Evolutionary conservation across 2,329 filamentous ascomycete genomes (phyloP).

Genomic region (Hypocreales sp.): DNA sequence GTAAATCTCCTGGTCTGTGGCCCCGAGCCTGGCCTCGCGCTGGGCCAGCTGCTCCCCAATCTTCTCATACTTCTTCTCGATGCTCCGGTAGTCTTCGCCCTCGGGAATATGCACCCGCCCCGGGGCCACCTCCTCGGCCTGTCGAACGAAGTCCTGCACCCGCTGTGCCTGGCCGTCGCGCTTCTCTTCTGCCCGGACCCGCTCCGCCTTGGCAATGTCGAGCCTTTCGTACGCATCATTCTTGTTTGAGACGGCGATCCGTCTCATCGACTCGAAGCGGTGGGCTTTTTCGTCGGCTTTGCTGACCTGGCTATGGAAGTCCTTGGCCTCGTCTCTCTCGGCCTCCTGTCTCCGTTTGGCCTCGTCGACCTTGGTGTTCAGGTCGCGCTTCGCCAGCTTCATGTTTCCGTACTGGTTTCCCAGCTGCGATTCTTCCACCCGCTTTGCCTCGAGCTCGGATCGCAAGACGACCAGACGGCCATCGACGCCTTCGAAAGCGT

Average conservation of each 20-base stretch:
- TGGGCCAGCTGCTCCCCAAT: constrained; percentile 42
- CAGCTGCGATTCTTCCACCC: constrained; percentile 30
- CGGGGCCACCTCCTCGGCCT: constrained; percentile 37
- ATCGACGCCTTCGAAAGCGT: constrained; percentile 52
- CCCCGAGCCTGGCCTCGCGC: constrained; percentile 42
- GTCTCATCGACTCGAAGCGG: constrained; percentile 30
- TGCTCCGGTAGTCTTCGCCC: constrained; percentile 43
- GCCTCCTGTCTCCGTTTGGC: constrained; percentile 20
- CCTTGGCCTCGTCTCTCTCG: constrained; percentile 17
- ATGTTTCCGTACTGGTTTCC: constrained; percentile 40
- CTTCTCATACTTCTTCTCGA: constrained; percentile 37
- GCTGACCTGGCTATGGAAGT: constrained; percentile 29
- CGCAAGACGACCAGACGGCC: constrained; percentile 45
- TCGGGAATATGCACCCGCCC: constrained; percentile 46
- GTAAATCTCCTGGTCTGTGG: constrained; percentile 48
- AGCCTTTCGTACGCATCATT: constrained; percentile 41
- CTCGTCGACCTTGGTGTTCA: constrained; percentile 26
- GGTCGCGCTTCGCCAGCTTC: constrained; percentile 29
- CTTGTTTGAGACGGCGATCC: constrained; percentile 41
- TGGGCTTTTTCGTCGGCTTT: constrained; percentile 41
- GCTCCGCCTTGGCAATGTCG: constrained; percentile 30
- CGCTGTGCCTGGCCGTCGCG: constrained; percentile 27
- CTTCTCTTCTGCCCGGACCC: constrained; percentile 27
- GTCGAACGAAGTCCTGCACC: constrained; percentile 36
- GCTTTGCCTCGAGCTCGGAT: constrained; percentile 37